Evolutionary conservation across 2,329 filamentous ascomycete genomes (phyloP).

Genomic region (Malbranchea zuffiana): DNA sequence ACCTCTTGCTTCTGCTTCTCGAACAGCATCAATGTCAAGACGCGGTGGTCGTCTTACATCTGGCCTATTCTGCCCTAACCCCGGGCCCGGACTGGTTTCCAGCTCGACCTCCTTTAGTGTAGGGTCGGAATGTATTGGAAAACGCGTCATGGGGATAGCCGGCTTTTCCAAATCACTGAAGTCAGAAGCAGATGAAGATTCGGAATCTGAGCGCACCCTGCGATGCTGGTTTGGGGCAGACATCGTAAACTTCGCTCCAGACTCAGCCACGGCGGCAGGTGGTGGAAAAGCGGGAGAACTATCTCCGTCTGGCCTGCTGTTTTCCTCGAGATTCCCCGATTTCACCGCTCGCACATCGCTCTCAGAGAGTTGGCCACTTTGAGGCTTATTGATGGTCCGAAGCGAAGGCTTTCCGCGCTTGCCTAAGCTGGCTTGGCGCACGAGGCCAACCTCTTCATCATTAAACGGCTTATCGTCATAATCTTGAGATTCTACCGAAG

Average conservation of each 20-base stretch:
- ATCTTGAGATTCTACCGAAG: conserved; percentile 3
- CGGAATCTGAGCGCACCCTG: conserved; percentile 16
- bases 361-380: conserved; percentile 6
- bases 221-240: background rate
- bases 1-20: conserved; percentile 69
- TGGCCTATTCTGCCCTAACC: conserved; percentile 30
- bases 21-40: conserved; percentile 71
- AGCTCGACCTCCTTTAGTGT: conserved; percentile 15
- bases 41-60: conserved; percentile 49
- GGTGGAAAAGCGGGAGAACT: conserved; percentile 11
- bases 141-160: conserved; percentile 20
- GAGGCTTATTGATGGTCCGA: conserved; percentile 21
- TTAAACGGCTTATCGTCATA: conserved; percentile 4
- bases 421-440: conserved; percentile 24
- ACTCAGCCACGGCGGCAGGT: conserved; percentile 7
- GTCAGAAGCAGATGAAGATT: conserved; percentile 18
- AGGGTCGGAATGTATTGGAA: conserved; percentile 6
- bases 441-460: conserved; percentile 19
- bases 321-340: background rate
- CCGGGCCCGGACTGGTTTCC: conserved; percentile 21
- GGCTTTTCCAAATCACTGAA: conserved; percentile 27
- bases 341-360: conserved; percentile 1
- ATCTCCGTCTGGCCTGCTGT: background rate
- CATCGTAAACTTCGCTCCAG: background rate
- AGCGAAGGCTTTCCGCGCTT: conserved; percentile 23